Percentiles rank a stretch among this genome's conserved stretches.
phyloP scores from a whole-genome alignment of 2,329 filamentous ascomycete genomes.

The Pestalotiopsis sp. region DNA sequence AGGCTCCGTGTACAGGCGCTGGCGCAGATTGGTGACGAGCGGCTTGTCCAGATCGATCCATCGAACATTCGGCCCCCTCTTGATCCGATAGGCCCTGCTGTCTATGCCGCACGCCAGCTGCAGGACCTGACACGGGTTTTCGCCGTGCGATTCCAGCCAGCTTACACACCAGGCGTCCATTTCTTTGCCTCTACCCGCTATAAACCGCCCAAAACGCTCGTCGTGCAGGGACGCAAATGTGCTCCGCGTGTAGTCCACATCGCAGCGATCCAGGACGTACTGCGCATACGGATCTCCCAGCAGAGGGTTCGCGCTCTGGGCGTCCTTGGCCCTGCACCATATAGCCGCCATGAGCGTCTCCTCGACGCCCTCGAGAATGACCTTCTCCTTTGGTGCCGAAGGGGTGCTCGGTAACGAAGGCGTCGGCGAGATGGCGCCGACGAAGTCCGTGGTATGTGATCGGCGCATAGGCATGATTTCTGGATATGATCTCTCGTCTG shows the following conservation, averaged over 20 bases:
- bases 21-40: slow-evolving; percentile 21
- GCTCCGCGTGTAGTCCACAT: slow-evolving; percentile 3
- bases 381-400: slow-evolving; percentile 2
- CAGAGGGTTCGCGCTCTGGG: slow-evolving; percentile 4
- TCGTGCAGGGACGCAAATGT: slow-evolving; percentile 10
- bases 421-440: neutral
- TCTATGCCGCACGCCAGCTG: slow-evolving; percentile 28
- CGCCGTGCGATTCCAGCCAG: slow-evolving; percentile 4
- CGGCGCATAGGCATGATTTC: neutral
- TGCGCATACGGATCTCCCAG: slow-evolving; percentile 10
- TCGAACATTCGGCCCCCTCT: slow-evolving; percentile 13
- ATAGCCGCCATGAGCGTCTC: slow-evolving; percentile 8
- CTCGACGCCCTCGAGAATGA: slow-evolving; percentile 7
- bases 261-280: slow-evolving; percentile 5
- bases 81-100: slow-evolving; percentile 18
- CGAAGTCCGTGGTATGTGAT: neutral
- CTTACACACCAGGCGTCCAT: slow-evolving; percentile 7
- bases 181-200: neutral
- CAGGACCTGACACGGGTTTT: slow-evolving; percentile 15
- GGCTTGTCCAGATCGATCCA: slow-evolving; percentile 27
- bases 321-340: neutral
- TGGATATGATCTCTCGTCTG: neutral
- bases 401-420: neutral
- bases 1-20: slow-evolving; percentile 19
- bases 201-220: neutral